phyloP scores from a whole-genome alignment of 2,329 filamentous ascomycete genomes.

The Neonectria punicea region DNA sequence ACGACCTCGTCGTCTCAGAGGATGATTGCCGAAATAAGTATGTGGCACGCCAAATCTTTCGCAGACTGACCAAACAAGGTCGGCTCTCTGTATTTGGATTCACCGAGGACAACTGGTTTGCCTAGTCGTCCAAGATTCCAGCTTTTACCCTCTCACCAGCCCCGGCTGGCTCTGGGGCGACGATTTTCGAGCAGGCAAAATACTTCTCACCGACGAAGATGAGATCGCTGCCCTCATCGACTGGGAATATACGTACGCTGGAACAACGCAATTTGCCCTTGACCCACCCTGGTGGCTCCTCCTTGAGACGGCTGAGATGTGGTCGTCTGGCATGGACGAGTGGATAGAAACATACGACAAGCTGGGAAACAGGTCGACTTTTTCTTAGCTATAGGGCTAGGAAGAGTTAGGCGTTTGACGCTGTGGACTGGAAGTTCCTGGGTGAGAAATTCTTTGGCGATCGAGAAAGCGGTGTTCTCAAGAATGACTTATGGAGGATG shows the following conservation, averaged over 20 bases:
- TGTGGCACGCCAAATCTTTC: conserved; percentile 54
- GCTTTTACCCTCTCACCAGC: conserved; percentile 26
- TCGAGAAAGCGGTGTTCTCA: conserved; percentile 15
- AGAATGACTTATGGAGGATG: conserved; percentile 42
- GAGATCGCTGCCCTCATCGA: conserved; percentile 48
- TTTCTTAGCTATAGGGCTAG: conserved; percentile 49
- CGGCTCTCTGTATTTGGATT: conserved; percentile 44
- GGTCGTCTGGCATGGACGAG: conserved; percentile 43
- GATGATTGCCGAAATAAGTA: conserved; percentile 57
- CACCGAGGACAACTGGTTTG: conserved; percentile 45
- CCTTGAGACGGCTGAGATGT: conserved; percentile 46
- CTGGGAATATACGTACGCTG: conserved; percentile 53
- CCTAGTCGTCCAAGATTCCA: conserved; percentile 27
- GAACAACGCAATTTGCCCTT: conserved; percentile 47
- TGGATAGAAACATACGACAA: conserved; percentile 48
- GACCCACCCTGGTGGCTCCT: conserved; percentile 54
- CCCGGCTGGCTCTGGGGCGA: conserved; percentile 49
- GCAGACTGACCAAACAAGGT: conserved; percentile 44
- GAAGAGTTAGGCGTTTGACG: conserved; percentile 52
- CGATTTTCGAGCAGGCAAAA: conserved; percentile 47
- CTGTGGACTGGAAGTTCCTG: conserved; percentile 50
- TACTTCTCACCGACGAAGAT: conserved; percentile 45
- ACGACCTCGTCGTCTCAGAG: conserved; percentile 49
- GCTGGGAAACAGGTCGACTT: conserved; percentile 49
- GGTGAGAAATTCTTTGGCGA: conserved; percentile 48